These are phyloP conservation scores for Chlamydomonas asymmetrica DNA, from an alignment of 139 green algal genomes.

Conservation along the genomic window DNA sequence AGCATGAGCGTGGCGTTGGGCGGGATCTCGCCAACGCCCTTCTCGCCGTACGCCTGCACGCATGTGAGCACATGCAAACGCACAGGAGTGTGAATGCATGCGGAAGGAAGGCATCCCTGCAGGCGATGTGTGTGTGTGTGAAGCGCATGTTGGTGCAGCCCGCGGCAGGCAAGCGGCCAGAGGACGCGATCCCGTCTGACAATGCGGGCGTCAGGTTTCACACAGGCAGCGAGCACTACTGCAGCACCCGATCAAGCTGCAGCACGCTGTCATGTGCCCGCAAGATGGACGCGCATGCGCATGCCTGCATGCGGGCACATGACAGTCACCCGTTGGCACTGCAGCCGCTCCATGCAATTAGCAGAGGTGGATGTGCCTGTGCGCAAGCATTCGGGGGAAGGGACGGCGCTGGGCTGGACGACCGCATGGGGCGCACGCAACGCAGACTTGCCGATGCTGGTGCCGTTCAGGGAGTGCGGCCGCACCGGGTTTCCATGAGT, in stretches of 20 bases:
- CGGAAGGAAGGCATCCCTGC: not conserved
- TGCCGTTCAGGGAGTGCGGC: too few species aligned
- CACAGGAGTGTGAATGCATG: not conserved
- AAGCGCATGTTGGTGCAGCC: not conserved
- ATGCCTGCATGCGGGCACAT: too few species aligned
- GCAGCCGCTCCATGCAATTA: too few species aligned
- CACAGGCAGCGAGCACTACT: not conserved
- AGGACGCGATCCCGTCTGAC: not conserved
- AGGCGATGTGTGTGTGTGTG: not conserved
- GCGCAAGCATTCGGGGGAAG: too few species aligned
- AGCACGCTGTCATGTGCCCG: too few species aligned
- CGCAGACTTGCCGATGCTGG: too few species aligned
- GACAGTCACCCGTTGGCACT: too few species aligned
- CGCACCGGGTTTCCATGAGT: not conserved
- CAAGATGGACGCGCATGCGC: too few species aligned
- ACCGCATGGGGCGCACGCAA: too few species aligned
- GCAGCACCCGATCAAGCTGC: too few species aligned
- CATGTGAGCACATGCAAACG: not conserved
- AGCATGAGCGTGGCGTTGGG: slow-evolving; percentile 66
- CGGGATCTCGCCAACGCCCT: slow-evolving; percentile 79
- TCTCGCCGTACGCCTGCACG: slow-evolving; percentile 67
- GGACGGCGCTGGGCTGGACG: too few species aligned
- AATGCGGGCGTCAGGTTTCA: not conserved
- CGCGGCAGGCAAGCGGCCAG: not conserved
- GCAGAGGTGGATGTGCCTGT: too few species aligned